phyloP scores from a whole-genome alignment of 176 grass and related monocot genomes.

The Raddia guianensis region DNA sequence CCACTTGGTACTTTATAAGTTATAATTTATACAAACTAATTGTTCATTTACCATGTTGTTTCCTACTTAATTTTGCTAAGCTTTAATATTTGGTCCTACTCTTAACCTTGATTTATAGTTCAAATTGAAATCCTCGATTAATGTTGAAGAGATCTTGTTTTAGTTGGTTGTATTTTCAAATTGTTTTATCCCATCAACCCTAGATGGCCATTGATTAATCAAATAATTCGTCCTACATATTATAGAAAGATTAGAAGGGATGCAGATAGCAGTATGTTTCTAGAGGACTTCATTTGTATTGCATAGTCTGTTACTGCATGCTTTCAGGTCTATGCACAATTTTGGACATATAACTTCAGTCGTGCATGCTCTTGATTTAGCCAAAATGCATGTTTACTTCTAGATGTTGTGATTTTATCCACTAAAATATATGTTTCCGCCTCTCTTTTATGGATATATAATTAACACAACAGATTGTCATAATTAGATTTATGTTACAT shows the following conservation, averaged over 20 bases:
- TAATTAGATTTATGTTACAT: too few relatives aligned
- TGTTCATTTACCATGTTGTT: constrained; percentile 6
- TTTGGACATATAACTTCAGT: too few relatives aligned
- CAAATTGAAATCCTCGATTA: neutral
- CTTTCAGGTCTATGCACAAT: too few relatives aligned
- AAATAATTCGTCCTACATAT: constrained; percentile 6
- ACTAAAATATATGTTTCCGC: too few relatives aligned
- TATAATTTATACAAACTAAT: neutral
- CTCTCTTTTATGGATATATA: too few relatives aligned
- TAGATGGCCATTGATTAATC: neutral
- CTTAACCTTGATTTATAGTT: neutral
- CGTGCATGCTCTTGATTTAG: too few relatives aligned
- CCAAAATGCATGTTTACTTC: too few relatives aligned
- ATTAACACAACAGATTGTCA: too few relatives aligned
- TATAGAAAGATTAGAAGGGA: neutral
- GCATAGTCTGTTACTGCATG: neutral
- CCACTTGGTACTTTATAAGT: constrained; percentile 14
- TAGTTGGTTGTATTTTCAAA: neutral
- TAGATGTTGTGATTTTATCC: too few relatives aligned
- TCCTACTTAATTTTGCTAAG: neutral
- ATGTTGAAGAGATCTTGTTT: neutral
- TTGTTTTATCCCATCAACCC: constrained; percentile 11
- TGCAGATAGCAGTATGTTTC: neutral
- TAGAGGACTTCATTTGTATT: neutral
- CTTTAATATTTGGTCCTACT: neutral